Conservation (phyloP, 2,329 filamentous ascomycete genomes). For the Sporothrix inflata region DNA sequence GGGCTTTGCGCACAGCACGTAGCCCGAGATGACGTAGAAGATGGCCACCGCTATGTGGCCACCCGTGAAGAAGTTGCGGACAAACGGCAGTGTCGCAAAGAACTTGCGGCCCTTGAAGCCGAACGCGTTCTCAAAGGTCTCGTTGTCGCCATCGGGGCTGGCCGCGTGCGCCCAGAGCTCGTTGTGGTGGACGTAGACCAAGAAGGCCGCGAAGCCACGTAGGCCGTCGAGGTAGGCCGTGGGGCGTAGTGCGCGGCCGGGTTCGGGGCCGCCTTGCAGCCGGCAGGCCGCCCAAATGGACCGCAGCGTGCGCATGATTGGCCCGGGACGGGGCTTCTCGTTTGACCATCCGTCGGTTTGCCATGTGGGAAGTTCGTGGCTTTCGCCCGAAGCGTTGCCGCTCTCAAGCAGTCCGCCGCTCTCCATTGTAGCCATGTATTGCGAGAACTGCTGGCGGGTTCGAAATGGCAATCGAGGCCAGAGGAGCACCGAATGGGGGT, state of each 20-base stretch:
- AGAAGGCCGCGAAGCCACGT: constrained; percentile 66
- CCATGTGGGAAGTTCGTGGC: constrained; percentile 25
- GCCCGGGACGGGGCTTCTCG: background rate
- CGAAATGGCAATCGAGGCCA: background rate
- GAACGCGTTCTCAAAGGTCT: constrained; percentile 57
- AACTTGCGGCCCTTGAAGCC: constrained; percentile 54
- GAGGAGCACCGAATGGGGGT: background rate
- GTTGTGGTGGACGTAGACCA: constrained; percentile 68
- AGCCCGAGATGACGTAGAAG: constrained; percentile 56
- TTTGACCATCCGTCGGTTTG: constrained; percentile 2
- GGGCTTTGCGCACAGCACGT: constrained; percentile 57
- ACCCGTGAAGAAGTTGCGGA: constrained; percentile 64
- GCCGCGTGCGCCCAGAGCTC: constrained; percentile 58
- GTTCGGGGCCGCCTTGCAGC: too few species aligned
- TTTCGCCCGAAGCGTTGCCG: background rate
- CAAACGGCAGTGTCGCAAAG: constrained; percentile 57
- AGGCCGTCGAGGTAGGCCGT: constrained; percentile 69
- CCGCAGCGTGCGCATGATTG: background rate
- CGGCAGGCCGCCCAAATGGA: background rate
- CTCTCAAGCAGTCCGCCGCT: constrained; percentile 28
- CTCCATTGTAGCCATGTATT: background rate
- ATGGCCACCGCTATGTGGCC: constrained; percentile 63
- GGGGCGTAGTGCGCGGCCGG: constrained; percentile 48
- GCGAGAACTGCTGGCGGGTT: background rate
- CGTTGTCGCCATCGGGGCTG: constrained; percentile 37